These are phyloP conservation scores for Mortierella sp. DNA, from an alignment of 371 early-diverging fungal species.

Conservation along the genomic window DNA sequence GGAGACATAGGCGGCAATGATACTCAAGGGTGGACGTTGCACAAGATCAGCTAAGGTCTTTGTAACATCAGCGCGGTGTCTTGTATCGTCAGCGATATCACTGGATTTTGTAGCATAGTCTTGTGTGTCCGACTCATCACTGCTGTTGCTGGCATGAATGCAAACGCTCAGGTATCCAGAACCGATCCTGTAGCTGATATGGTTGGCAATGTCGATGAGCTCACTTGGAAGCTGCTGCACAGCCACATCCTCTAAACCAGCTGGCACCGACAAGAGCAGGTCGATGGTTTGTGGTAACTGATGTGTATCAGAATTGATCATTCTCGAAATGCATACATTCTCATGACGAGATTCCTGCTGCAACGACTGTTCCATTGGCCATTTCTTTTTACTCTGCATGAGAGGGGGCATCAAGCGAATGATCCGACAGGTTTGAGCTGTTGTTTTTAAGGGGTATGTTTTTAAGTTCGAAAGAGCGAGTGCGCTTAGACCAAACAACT, in stretches of 20 bases:
- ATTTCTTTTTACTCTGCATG: not conserved
- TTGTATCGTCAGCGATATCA: no score
- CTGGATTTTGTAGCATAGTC: not conserved
- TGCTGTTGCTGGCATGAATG: not conserved
- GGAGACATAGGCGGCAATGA: constrained; percentile 30
- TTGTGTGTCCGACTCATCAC: no score
- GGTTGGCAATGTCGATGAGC: constrained; percentile 17
- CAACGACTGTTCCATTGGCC: constrained; percentile 2
- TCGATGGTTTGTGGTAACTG: constrained; percentile 1
- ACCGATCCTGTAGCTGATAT: constrained; percentile 23
- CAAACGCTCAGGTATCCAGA: constrained; percentile 25
- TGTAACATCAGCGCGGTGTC: not conserved
- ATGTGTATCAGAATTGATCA: not conserved
- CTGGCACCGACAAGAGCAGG: constrained; percentile 34
- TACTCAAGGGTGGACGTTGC: constrained; percentile 27
- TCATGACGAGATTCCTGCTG: not conserved
- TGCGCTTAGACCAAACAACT: not conserved
- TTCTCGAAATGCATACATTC: not conserved
- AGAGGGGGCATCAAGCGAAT: not conserved
- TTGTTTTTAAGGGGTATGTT: constrained; percentile 2
- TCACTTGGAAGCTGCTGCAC: constrained; percentile 11
- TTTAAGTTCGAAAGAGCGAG: no score
- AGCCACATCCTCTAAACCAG: constrained; percentile 38
- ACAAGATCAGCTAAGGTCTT: constrained; percentile 17
- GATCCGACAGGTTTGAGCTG: not conserved